phyloP scores from a whole-genome alignment of 257 asterid genomes.

The Solanum pinnatisectum region DNA sequence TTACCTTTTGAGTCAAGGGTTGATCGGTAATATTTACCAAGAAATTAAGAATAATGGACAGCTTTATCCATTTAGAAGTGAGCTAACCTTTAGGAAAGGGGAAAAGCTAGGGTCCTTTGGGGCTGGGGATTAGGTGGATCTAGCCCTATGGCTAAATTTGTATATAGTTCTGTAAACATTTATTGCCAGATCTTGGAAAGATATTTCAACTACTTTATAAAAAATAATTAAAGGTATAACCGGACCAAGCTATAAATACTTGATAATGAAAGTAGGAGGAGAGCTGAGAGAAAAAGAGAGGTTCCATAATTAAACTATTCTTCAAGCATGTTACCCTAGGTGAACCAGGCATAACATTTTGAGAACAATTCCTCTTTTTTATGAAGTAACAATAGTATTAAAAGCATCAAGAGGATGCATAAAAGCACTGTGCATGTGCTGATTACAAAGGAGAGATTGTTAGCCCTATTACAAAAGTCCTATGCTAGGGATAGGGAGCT shows the following conservation, averaged over 20 bases:
- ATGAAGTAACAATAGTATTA: not conserved
- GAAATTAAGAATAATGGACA: not conserved
- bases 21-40: not conserved
- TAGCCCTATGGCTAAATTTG: not conserved
- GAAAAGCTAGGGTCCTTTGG: not conserved
- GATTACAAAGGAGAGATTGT: not conserved
- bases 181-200: not conserved
- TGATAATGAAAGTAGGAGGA: not conserved
- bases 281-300: not conserved
- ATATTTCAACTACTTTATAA: not conserved
- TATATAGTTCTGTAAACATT: not conserved
- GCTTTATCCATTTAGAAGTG: not conserved
- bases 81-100: not conserved
- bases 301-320: not conserved
- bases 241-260: not conserved
- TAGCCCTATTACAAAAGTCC: not conserved
- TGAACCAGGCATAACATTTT: not conserved
- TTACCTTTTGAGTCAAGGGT: not conserved
- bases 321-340: not conserved
- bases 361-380: not conserved
- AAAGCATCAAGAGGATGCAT: not conserved
- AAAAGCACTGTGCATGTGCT: not conserved
- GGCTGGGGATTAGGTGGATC: not conserved
- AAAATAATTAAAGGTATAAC: not conserved
- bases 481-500: not conserved